Conservation (phyloP, 2,329 filamentous ascomycete species). For the Aphanocladium album region DNA sequence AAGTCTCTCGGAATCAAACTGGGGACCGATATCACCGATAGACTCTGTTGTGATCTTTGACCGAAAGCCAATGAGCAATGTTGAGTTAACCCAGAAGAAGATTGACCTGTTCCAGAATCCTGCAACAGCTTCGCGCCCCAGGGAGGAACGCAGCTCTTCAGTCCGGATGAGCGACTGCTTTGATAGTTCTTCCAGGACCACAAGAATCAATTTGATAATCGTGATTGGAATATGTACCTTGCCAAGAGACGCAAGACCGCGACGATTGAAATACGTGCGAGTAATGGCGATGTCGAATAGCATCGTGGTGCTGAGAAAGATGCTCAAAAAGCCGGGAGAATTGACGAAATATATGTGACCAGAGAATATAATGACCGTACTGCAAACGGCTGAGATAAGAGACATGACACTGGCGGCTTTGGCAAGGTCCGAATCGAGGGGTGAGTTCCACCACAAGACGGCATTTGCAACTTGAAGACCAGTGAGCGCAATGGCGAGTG, state of each 20-base stretch:
- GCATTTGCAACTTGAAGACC: not conserved
- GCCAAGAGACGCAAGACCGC: conserved; percentile 19
- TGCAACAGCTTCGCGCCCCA: conserved; percentile 18
- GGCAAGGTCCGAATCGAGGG: not conserved
- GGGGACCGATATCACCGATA: not conserved
- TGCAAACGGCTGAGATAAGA: not conserved
- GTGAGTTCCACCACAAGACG: not conserved
- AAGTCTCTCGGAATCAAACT: not conserved
- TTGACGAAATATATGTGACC: not conserved
- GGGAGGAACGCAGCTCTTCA: not conserved
- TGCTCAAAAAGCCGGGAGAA: not conserved
- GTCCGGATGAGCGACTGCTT: conserved; percentile 18
- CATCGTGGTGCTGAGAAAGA: conserved; percentile 27
- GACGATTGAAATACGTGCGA: conserved; percentile 29
- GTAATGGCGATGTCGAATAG: conserved; percentile 28
- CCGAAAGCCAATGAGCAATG: not conserved
- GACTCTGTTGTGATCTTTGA: not conserved
- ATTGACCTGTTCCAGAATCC: conserved; percentile 15
- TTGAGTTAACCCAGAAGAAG: not conserved
- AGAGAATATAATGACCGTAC: not conserved
- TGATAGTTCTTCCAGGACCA: conserved; percentile 27
- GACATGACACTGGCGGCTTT: not conserved
- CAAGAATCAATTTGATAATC: conserved; percentile 22
- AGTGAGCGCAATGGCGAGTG: not conserved
- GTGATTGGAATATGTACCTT: conserved; percentile 23